A percentile compares a stretch with the other conserved stretches of the same genome.
Evolutionary conservation across 2,329 filamentous ascomycete genomes (phyloP).

Genomic region (Aspergillus costaricaensis): DNA sequence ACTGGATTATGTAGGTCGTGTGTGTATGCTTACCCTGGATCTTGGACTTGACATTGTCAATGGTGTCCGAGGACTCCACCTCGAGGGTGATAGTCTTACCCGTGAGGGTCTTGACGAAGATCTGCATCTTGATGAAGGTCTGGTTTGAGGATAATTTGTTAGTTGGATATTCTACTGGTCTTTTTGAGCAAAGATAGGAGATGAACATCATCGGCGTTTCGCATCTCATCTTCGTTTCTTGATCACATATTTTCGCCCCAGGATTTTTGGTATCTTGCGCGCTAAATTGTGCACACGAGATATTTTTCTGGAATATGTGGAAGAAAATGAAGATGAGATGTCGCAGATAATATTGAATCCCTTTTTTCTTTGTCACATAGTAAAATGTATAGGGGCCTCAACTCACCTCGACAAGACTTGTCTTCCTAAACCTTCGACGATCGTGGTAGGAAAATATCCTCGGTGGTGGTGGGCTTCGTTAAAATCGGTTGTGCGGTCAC

Average conservation of each 20-base stretch:
- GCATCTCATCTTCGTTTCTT: neutral
- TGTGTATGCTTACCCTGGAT: slow-evolving; percentile 60
- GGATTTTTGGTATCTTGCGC: too few relatives aligned
- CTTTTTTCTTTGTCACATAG: neutral
- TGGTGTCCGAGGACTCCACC: slow-evolving; percentile 99
- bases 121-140: slow-evolving; percentile 54
- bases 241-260: too few relatives aligned
- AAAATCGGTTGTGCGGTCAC: slow-evolving; percentile 47
- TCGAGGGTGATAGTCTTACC: slow-evolving; percentile 99
- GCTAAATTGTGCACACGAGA: too few relatives aligned
- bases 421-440: slow-evolving; percentile 61
- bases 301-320: too few relatives aligned
- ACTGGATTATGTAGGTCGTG: neutral
- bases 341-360: neutral
- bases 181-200: neutral
- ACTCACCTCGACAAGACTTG: slow-evolving; percentile 61
- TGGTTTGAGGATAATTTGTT: slow-evolving; percentile 22
- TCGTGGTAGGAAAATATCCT: slow-evolving; percentile 29
- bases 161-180: neutral
- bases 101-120: slow-evolving; percentile 73
- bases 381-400: slow-evolving; percentile 10
- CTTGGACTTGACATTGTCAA: slow-evolving; percentile 99
- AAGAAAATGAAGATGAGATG: too few relatives aligned
- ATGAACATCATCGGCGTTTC: neutral
- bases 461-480: slow-evolving; percentile 30